Evolutionary conservation across 805 yeast genomes (phyloP), one percentile per base, ranked within the genome.

Genomic region (Hanseniaspora taiwanica): DNA sequence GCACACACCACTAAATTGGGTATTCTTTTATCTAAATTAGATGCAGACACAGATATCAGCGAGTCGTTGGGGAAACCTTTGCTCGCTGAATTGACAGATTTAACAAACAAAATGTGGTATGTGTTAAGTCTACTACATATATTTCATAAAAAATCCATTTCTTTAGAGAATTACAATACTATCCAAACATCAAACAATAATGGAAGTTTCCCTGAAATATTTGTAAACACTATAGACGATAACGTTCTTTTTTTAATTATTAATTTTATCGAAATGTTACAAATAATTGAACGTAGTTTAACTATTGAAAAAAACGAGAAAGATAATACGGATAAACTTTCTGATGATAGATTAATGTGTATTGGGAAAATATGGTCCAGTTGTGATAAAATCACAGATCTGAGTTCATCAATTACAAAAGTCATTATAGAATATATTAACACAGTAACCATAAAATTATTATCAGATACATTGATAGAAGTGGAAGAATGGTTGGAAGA

Each of bases 1-100:
- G 86, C 94, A 1, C 86, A 82, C 53, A 66, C 79, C 2, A 84
- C 94, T 2, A 83, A 83, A 54, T 63, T 82, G 8, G 64, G 63
- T 27, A 53, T 59, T 17, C 38, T 59, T 6, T 45, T 39, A n/a
- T 36, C 37, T 19, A 38, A 36, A 33, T 21, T 35, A 17, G 36
- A 35, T 18, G 21, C 18, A 14, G 35, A 31, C 8, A 25, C 29
- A 23, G 29, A 31, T n/a, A n/a, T n/a, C n/a, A n/a, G n/a, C n/a
- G n/a, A n/a, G n/a, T n/a, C n/a, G n/a, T 20, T 32, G 0, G 40
- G 32, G 13, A 33, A 27, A 14, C 40, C 45, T 6, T 47, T 52
- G 5, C 51, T 44, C 35, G 51, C 51, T n/a, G 63, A 59, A 44
- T 37, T 59, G 13, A 49, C 51, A 8, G 44, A 42, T 9, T 48